A percentile compares a stretch with the other conserved stretches of the same genome.
Conservation (phyloP, 2,329 filamentous ascomycete species). For the Fusarium albidum region DNA sequence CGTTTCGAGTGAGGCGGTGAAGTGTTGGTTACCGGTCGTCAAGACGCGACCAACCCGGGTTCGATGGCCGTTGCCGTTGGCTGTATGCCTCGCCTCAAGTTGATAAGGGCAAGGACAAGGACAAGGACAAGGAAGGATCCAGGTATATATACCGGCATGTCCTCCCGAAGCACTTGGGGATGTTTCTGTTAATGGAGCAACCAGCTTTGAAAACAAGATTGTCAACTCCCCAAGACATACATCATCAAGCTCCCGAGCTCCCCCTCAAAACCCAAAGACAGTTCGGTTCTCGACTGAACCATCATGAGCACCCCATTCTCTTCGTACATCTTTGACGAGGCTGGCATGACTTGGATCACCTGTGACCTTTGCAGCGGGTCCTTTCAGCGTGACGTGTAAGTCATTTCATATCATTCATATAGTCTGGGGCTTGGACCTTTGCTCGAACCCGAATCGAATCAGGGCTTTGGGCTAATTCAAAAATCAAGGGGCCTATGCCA, state of each 20-base stretch:
- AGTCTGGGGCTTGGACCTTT: neutral
- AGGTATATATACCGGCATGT: conserved; percentile 31
- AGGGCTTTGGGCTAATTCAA: neutral
- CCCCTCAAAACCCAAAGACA: no score
- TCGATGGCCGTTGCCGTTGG: conserved; percentile 8
- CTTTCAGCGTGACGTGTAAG: conserved; percentile 32
- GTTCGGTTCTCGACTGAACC: neutral
- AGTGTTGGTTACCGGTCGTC: conserved; percentile 15
- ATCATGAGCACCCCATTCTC: conserved; percentile 27
- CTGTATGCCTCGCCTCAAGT: conserved; percentile 5
- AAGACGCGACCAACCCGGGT: conserved; percentile 4
- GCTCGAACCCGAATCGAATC: neutral
- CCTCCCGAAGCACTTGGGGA: conserved; percentile 5
- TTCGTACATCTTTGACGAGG: conserved; percentile 32
- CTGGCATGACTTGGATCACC: conserved; percentile 39
- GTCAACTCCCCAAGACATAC: no score
- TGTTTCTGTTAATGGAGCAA: conserved; percentile 4
- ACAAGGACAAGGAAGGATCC: conserved; percentile 1
- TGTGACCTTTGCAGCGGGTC: conserved; percentile 37
- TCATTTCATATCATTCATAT: neutral
- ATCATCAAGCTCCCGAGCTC: no score
- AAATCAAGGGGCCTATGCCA: conserved; percentile 25
- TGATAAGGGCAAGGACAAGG: no score
- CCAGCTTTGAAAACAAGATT: neutral
- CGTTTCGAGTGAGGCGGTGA: conserved; percentile 22